Evolutionary conservation across 208 protist genomes (phyloP).

Genomic region (Trypanosoma brucei): DNA sequence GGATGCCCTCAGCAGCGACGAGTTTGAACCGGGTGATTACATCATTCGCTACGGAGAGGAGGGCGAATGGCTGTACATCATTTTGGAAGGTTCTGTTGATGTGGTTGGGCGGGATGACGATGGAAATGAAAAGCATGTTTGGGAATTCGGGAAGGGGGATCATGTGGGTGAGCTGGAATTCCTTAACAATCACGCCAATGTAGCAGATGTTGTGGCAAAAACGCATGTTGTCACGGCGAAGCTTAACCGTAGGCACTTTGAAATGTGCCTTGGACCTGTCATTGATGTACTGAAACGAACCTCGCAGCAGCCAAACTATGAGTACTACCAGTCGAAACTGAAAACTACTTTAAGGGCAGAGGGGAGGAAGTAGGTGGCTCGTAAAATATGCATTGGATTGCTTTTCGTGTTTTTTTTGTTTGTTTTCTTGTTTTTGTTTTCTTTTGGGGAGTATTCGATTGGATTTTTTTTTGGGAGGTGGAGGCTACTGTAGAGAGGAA

Average conservation of each 20-base stretch:
- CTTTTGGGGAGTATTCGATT: too few species aligned
- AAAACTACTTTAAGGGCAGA: neutral
- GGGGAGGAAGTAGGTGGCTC: neutral
- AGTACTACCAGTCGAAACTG: slow-evolving; percentile 89
- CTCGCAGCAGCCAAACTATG: slow-evolving; percentile 71
- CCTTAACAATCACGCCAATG: slow-evolving; percentile 83
- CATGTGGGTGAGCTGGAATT: slow-evolving; percentile 90
- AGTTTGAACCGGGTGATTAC: slow-evolving; percentile 73
- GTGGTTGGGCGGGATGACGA: slow-evolving; percentile 77
- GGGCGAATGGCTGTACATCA: slow-evolving; percentile 90
- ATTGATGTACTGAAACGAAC: slow-evolving; percentile 86
- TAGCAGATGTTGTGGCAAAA: slow-evolving; percentile 74
- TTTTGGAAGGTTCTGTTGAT: slow-evolving; percentile 81
- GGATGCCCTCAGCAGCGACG: slow-evolving; percentile 80
- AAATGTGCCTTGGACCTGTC: slow-evolving; percentile 90
- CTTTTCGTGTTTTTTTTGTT: too few species aligned
- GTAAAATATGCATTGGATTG: too few species aligned
- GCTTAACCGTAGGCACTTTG: slow-evolving; percentile 89
- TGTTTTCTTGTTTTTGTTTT: too few species aligned
- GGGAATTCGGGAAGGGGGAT: slow-evolving; percentile 79
- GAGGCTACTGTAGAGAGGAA: too few species aligned
- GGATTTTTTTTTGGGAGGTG: too few species aligned
- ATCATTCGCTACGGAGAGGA: slow-evolving; percentile 85
- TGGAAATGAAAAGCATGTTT: slow-evolving; percentile 68
- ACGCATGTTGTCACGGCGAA: slow-evolving; percentile 83